phyloP scores from a whole-genome alignment of 1,284 basidiomycete genomes.

The Pseudomicrostroma phylloplanum region DNA sequence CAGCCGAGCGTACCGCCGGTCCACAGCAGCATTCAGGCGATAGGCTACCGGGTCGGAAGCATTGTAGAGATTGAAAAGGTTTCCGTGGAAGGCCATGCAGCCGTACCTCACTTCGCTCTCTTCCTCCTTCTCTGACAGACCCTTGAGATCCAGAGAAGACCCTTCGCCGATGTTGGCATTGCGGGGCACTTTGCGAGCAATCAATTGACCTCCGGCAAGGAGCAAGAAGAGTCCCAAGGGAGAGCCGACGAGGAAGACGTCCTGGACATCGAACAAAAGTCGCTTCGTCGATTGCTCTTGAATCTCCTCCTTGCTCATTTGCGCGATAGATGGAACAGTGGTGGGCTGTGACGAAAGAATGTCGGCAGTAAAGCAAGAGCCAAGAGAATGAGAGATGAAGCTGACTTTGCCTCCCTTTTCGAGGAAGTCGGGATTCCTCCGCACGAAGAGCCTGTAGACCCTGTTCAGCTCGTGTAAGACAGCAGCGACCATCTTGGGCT shows the following conservation, averaged over 20 bases:
- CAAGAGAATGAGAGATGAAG: constrained; percentile 34
- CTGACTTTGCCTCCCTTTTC: constrained; percentile 35
- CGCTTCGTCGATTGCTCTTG: constrained; percentile 14
- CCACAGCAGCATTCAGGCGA: constrained; percentile 50
- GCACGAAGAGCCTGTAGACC: constrained; percentile 45
- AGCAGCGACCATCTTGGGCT: constrained; percentile 38
- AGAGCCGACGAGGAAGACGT: constrained; percentile 46
- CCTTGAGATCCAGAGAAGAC: constrained; percentile 19
- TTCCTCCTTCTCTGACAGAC: constrained; percentile 21
- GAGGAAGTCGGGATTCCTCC: constrained; percentile 44
- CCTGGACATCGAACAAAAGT: constrained; percentile 38
- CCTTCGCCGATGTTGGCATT: constrained; percentile 22
- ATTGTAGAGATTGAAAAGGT: constrained; percentile 48
- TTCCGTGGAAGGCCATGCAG: constrained; percentile 25
- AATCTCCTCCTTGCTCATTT: constrained; percentile 15
- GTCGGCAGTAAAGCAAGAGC: constrained; percentile 12
- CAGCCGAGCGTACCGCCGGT: constrained; percentile 47
- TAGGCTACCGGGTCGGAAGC: constrained; percentile 53
- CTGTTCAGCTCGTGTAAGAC: constrained; percentile 47
- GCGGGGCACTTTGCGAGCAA: constrained; percentile 39
- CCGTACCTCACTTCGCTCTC: constrained; percentile 24
- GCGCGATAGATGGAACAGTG: constrained; percentile 19
- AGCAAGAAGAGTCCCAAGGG: constrained; percentile 43
- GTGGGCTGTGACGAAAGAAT: constrained; percentile 45
- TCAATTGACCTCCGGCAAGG: constrained; percentile 47